These are phyloP conservation scores for Salix purpurea DNA, from an alignment of 345 rosid genomes.

Conservation along the genomic window DNA sequence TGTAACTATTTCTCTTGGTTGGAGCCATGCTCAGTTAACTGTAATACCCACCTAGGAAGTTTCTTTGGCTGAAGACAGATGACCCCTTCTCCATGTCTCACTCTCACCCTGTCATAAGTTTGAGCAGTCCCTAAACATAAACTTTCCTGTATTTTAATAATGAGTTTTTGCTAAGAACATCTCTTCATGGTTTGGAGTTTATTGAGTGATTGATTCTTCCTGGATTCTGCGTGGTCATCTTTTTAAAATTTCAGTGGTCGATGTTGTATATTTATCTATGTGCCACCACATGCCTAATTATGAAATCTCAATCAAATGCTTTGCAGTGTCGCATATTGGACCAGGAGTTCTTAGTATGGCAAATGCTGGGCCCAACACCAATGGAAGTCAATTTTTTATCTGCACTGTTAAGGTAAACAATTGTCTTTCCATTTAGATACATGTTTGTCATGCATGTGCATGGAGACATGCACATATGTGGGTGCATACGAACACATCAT, in stretches of 20 bases:
- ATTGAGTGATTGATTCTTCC: background rate
- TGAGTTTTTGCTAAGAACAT: background rate
- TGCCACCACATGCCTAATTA: background rate
- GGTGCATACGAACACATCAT: background rate
- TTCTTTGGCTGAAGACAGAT: background rate
- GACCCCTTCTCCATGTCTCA: background rate
- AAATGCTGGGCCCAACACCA: constrained; percentile 98
- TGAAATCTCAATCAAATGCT: constrained; percentile 8
- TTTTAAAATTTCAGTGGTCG: background rate
- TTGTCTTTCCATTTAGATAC: constrained; percentile 3
- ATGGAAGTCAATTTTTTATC: constrained; percentile 96
- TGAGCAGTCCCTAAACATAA: background rate
- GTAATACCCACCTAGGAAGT: background rate
- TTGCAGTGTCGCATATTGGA: constrained; percentile 82
- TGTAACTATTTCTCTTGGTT: background rate
- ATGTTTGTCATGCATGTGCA: background rate
- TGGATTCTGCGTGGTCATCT: background rate
- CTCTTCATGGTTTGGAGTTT: background rate
- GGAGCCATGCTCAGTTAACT: background rate
- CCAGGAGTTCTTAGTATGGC: constrained; percentile 99
- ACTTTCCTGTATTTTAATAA: background rate
- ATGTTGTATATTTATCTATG: background rate
- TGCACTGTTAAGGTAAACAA: constrained; percentile 86
- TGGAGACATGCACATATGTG: background rate
- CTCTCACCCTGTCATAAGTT: background rate